Conservation (phyloP, 2,329 filamentous ascomycete genomes). For the Cryphonectria radicalis region DNA sequence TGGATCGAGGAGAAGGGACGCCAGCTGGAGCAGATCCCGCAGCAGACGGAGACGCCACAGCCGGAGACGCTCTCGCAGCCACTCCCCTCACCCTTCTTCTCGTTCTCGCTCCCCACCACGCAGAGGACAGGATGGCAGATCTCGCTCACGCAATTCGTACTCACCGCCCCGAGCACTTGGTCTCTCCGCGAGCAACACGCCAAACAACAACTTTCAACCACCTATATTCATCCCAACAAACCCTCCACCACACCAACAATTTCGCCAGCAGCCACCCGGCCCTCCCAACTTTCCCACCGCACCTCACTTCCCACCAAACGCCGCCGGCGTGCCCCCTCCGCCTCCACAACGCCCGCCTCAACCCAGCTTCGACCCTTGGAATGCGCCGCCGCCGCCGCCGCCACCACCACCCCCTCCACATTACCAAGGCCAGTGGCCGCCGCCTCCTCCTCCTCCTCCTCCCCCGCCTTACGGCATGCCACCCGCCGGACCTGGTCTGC, state of each 20-base stretch:
- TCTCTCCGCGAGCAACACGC: constrained; percentile 6
- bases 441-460: constrained; percentile 41
- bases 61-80: constrained; percentile 34
- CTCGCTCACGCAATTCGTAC: constrained; percentile 35
- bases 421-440: constrained; percentile 50
- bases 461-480: constrained; percentile 41
- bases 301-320: constrained; percentile 29
- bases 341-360: constrained; percentile 30
- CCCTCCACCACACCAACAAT: constrained; percentile 27
- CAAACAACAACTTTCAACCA: constrained; percentile 11
- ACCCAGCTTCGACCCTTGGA: constrained; percentile 30
- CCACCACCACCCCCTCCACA: constrained; percentile 44
- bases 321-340: constrained; percentile 17
- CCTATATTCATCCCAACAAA: constrained; percentile 28
- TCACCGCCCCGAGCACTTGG: constrained; percentile 18
- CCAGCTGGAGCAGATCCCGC: constrained; percentile 11
- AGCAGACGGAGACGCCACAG: constrained; percentile 34
- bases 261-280: constrained; percentile 26
- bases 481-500: constrained; percentile 27
- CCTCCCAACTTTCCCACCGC: constrained; percentile 34
- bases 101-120: constrained; percentile 34
- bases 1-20: constrained; percentile 30
- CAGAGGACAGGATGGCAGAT: constrained; percentile 35
- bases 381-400: constrained; percentile 35
- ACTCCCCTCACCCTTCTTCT: constrained; percentile 25